These are phyloP conservation scores for Diplodia scrobiculata DNA, from an alignment of 2,329 filamentous ascomycete species.

Conservation along the genomic window DNA sequence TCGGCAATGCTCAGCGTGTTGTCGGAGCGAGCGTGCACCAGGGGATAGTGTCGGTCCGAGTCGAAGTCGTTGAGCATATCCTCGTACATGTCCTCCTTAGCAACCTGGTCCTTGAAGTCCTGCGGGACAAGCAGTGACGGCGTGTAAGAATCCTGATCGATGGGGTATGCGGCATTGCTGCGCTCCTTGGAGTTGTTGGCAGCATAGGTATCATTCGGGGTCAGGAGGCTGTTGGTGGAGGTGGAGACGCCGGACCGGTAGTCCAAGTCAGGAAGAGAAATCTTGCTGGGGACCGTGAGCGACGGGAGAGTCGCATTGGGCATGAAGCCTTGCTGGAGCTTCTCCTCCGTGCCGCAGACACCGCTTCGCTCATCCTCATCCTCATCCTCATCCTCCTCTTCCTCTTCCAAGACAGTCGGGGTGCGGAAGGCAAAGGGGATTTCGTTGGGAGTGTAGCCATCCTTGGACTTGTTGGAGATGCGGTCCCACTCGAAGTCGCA, in stretches of 20 bases:
- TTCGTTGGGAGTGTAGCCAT: constrained; percentile 35
- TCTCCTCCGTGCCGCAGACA: constrained; percentile 7
- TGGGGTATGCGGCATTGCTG: not conserved
- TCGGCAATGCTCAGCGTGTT: constrained; percentile 43
- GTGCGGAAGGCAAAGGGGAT: constrained; percentile 9
- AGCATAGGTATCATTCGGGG: constrained; percentile 21
- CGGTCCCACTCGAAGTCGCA: constrained; percentile 63
- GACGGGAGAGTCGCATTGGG: constrained; percentile 36
- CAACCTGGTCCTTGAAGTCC: constrained; percentile 40
- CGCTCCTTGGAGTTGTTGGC: constrained; percentile 9
- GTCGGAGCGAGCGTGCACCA: constrained; percentile 42
- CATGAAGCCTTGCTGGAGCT: constrained; percentile 31
- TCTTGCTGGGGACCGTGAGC: constrained; percentile 37
- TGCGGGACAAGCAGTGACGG: constrained; percentile 42
- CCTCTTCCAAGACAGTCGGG: constrained; percentile 22
- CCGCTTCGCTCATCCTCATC: constrained; percentile 11
- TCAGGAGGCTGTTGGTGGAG: constrained; percentile 35
- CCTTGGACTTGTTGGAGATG: constrained; percentile 38
- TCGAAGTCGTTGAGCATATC: constrained; percentile 48
- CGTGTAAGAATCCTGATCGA: constrained; percentile 40
- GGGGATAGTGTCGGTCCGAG: constrained; percentile 52
- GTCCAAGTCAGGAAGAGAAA: constrained; percentile 41
- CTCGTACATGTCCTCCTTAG: constrained; percentile 43
- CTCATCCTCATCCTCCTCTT: constrained; percentile 21
- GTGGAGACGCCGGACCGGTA: constrained; percentile 41